Evolutionary conservation across 352 stramenopile genomes (phyloP), one percentile per base, ranked within the genome.

Genomic region (Phytopythium vexans): DNA sequence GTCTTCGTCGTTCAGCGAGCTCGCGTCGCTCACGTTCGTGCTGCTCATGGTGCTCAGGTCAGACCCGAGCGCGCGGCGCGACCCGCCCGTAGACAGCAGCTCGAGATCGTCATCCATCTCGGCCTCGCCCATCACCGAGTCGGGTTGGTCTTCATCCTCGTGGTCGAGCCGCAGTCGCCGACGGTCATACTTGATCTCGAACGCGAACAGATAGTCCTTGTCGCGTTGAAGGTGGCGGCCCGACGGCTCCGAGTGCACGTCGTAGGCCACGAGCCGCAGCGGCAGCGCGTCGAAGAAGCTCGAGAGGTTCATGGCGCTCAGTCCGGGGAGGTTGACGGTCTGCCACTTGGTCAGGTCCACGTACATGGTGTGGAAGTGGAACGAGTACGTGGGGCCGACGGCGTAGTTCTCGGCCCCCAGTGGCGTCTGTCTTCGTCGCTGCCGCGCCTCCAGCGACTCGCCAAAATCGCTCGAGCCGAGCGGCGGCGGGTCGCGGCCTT

Each of bases 341-440:
- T 88, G 77, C 85, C 85, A 95, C 33, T 70, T 66, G 8, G 72
- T 77, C 55, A 95, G 60, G 52, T 95, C 77, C 41, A 92, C 82
- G 56, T 93, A 93, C 82, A 93, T 93, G 1, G 82, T 95, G 65
- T 95, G 82, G 56, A 95, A 95, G 38, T 95, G 77, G 65, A 95
- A 95, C 49, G 85, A 91, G 58, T 95, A 95, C 34, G 79, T 95
- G 6, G 65, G 51, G n/a, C 73, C 81, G 6, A 92, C 70, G 7
- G 67, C 46, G 44, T 78, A 91, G 2, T 43, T 45, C 45, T 91
- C 76, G 1, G 35, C 55, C 1, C 79, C 81, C 0, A 91, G 52
- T 3, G 78, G 70, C 12, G 76, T 89, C 10, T 77, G 60, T 12
- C 75, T 64, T 14, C 85, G 66, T 6, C 52, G 46, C 0, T 44